These are phyloP conservation scores for Pelargonium myrrhifolium DNA, from an alignment of 441 rosid species.

Conservation along the genomic window DNA sequence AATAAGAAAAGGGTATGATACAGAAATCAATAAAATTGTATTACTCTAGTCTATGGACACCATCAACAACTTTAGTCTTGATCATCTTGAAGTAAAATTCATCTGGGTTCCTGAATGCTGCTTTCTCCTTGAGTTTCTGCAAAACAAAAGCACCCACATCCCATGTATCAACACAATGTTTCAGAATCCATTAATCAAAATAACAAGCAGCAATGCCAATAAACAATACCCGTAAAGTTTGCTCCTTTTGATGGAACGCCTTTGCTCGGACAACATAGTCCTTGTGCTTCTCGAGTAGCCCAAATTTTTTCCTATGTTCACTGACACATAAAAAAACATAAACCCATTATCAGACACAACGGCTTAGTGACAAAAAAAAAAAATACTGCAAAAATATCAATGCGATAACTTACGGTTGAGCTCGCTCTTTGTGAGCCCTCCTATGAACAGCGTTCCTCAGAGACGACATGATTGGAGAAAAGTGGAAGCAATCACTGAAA, in stretches of 20 bases:
- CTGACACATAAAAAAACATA: conserved; percentile 23
- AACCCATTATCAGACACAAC: background rate
- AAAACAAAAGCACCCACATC: conserved; percentile 16
- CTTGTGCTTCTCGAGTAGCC: conserved; percentile 85
- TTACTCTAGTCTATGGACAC: conserved; percentile 67
- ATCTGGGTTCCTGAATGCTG: conserved; percentile 78
- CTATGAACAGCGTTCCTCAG: too few relatives aligned
- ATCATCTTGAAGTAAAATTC: conserved; percentile 84
- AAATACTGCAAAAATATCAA: too few relatives aligned
- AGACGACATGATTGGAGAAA: too few relatives aligned
- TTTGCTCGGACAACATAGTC: conserved; percentile 79
- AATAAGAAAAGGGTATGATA: conserved; percentile 3
- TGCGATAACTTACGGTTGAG: too few relatives aligned
- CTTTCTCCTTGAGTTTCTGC: conserved; percentile 78
- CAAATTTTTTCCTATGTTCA: conserved; percentile 60
- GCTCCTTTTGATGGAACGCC: conserved; percentile 70
- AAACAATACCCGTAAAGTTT: conserved; percentile 35
- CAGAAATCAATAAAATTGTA: background rate
- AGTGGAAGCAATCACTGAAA: too few relatives aligned
- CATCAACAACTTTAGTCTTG: conserved; percentile 43
- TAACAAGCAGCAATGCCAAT: background rate
- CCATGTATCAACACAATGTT: background rate
- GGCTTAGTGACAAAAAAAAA: too few relatives aligned
- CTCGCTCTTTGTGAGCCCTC: too few relatives aligned
- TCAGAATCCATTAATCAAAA: background rate